Evolutionary conservation across 257 asterid species (phyloP), one percentile per base, ranked within the genome.

Genomic region (Anisodus acutangulus): DNA sequence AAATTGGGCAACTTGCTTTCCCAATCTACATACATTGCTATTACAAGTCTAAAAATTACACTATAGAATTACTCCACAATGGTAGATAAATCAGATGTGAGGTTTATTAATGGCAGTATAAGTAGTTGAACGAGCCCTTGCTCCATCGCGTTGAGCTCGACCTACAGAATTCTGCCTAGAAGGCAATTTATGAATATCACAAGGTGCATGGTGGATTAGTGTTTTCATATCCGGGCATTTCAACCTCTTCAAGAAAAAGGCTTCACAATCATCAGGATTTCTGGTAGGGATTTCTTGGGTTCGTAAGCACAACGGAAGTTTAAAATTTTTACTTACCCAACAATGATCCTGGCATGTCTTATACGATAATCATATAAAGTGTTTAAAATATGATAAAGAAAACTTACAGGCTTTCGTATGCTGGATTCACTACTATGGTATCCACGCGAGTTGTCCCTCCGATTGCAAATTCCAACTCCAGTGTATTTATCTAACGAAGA

Each of bases 171-270:
- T 78, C 4, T 53, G 22, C 10, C 8, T 58, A 64, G 86, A 6
- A 19, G 81, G 45, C 39, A 53, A 45, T 0, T 22, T 45, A 6
- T 79, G 8, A 8, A 84, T 54, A 31, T 80, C 41, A 83, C 98
- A 94, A 2, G 95, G 95, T 11, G 86, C 57, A 0, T 26, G 31
- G 1, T 26, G 31, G 31, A 26, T 26, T 26, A 26, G 1, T 26
- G 31, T 26, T 26, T 58, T 81, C 35, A 85, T 88, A 58, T 91
- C 82, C 0, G 91, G 88, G 88, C 97, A 94, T 55, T 68, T 9
- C 43, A 6, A 26, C 13, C 5, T 80, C 84, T 68, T 85, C 12
- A 68, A 71, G 88, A 92, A 92, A n/a, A n/a, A n/a, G n/a, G n/a
- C n/a, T n/a, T n/a, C n/a, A n/a, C n/a, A n/a, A n/a, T n/a, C n/a